phyloP scores from a whole-genome alignment of 768 basidiomycete genomes.

The Dentipellis sp. region DNA sequence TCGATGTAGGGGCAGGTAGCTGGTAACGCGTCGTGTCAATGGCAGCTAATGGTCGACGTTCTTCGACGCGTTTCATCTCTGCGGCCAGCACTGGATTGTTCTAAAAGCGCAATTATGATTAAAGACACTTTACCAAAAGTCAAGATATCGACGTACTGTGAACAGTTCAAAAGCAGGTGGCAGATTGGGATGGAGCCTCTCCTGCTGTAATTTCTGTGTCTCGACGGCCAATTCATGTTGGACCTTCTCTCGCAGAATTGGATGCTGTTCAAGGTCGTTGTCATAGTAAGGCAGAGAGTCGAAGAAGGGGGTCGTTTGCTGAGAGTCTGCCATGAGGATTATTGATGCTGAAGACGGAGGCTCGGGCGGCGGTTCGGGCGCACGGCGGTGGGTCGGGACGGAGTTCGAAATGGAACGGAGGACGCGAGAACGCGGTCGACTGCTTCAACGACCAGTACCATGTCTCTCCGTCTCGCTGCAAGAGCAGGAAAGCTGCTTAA shows the following conservation, averaged over 20 bases:
- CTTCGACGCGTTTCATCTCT: conserved; percentile 68
- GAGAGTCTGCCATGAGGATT: not conserved
- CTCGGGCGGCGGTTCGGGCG: not conserved
- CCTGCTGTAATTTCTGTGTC: conserved; percentile 39
- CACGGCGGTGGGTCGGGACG: conserved; percentile 5
- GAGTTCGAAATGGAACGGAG: conserved; percentile 8
- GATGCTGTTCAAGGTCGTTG: conserved; percentile 77
- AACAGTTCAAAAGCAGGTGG: conserved; percentile 61
- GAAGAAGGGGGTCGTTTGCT: conserved; percentile 34
- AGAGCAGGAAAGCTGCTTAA: conserved; percentile 35
- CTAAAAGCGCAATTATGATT: conserved; percentile 26
- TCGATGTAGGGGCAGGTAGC: conserved; percentile 54
- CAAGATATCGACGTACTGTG: conserved; percentile 42
- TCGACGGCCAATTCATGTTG: conserved; percentile 71
- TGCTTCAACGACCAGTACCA: conserved; percentile 19
- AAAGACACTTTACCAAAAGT: not conserved
- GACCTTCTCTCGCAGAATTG: conserved; percentile 63
- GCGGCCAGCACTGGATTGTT: conserved; percentile 59
- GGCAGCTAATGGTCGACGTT: conserved; percentile 51
- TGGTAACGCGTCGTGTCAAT: conserved; percentile 70
- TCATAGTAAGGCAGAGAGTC: conserved; percentile 94
- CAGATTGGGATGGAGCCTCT: conserved; percentile 58
- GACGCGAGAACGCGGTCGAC: conserved; percentile 1
- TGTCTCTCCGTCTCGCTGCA: conserved; percentile 38
- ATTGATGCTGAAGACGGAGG: not conserved